These are phyloP conservation scores for Phlegmacium glaucopus DNA, from an alignment of 768 basidiomycete species.

Conservation along the genomic window DNA sequence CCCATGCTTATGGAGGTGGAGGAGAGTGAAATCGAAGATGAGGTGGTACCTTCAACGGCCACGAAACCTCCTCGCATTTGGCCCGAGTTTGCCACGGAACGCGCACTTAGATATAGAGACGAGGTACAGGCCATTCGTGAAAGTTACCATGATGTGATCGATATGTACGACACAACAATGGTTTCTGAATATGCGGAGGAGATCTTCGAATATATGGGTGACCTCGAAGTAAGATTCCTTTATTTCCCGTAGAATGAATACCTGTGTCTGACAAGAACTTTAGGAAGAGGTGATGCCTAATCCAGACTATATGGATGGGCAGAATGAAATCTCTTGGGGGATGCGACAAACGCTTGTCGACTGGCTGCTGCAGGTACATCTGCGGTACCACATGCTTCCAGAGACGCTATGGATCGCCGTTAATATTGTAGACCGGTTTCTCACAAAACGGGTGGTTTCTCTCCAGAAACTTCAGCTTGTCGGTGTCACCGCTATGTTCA, in stretches of 20 bases:
- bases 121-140: conserved; percentile 70
- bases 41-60: conserved; percentile 25
- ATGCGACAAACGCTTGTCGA: conserved; percentile 98
- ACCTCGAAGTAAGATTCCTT: conserved; percentile 71
- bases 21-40: conserved; percentile 43
- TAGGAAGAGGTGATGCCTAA: conserved; percentile 89
- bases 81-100: conserved; percentile 72
- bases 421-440: conserved; percentile 93
- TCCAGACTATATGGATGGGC: conserved; percentile 89
- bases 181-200: conserved; percentile 99
- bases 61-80: conserved; percentile 53
- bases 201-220: conserved; percentile 94
- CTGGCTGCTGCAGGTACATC: conserved; percentile 97
- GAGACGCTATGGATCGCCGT: conserved; percentile 99
- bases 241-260: not conserved
- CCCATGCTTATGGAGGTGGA: conserved; percentile 58
- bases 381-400: conserved; percentile 98
- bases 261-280: conserved; percentile 14
- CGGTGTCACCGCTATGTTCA: conserved; percentile 98
- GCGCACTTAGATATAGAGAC: conserved; percentile 50
- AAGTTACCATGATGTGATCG: conserved; percentile 65
- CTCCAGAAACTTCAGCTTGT: conserved; percentile 93
- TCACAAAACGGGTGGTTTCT: conserved; percentile 84
- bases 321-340: conserved; percentile 87
- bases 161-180: conserved; percentile 86